Conservation (phyloP, 495 filamentous ascomycete species). For the Melanomma pulvis-pyrius region DNA sequence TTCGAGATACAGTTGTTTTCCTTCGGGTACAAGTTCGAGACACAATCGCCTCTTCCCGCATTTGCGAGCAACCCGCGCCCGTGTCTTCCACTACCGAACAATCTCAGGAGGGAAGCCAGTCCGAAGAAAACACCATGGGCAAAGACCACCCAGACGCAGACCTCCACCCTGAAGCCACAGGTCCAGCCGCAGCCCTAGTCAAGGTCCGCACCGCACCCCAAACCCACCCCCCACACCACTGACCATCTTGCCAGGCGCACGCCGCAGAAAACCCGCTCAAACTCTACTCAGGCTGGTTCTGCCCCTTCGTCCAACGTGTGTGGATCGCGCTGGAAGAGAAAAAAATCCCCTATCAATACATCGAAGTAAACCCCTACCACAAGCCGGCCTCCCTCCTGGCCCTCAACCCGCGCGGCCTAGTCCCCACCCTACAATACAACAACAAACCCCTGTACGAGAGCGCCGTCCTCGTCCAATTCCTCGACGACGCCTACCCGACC, state of each 20-base stretch:
- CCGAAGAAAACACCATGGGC: conserved; percentile 12
- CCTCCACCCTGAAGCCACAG: conserved; percentile 57
- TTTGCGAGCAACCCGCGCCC: too few relatives aligned
- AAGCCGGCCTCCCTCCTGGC: conserved; percentile 64
- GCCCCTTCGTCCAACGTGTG: conserved; percentile 59
- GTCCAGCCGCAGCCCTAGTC: conserved; percentile 54
- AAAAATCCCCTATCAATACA: conserved; percentile 69
- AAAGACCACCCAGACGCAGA: conserved; percentile 51
- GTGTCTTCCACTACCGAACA: too few relatives aligned
- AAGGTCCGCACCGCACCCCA: conserved; percentile 31
- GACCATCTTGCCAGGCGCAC: conserved; percentile 47
- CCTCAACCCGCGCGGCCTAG: conserved; percentile 69
- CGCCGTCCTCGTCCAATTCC: conserved; percentile 67
- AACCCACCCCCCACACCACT: conserved; percentile 5
- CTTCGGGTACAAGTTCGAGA: too few relatives aligned
- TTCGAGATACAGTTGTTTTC: too few relatives aligned
- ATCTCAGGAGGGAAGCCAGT: too few relatives aligned
- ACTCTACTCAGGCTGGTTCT: conserved; percentile 67
- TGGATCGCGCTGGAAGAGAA: conserved; percentile 74
- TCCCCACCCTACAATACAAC: conserved; percentile 63
- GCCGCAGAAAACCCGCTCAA: conserved; percentile 51
- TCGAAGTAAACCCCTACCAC: conserved; percentile 67
- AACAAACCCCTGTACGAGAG: conserved; percentile 67
- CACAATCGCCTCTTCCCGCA: too few relatives aligned
- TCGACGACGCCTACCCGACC: conserved; percentile 66